Evolutionary conservation across 139 green algal species (phyloP).

Genomic region (Protoeuglena noctilucae): DNA sequence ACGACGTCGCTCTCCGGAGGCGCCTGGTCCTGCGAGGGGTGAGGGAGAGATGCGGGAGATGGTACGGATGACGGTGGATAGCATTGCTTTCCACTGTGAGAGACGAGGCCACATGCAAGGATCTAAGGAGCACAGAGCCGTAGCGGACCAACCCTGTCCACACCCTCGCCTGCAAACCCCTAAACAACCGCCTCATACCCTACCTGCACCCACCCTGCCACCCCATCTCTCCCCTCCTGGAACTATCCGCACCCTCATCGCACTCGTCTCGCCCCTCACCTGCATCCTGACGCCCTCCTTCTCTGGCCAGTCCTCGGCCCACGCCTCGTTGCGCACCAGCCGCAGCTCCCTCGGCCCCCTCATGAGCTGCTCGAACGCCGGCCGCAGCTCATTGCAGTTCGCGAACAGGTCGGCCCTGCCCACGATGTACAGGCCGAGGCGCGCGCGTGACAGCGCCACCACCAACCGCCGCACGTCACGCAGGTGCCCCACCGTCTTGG

Average conservation of each 20-base stretch:
- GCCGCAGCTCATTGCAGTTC: conserved; percentile 85
- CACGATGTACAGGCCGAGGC: conserved; percentile 95
- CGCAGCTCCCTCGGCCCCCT: conserved; percentile 53
- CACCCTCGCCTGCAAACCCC: no score
- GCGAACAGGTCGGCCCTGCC: conserved; percentile 52
- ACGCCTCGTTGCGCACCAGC: conserved; percentile 33
- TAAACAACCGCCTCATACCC: not conserved
- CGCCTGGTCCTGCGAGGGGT: no score
- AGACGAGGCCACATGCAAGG: no score
- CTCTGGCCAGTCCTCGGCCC: conserved; percentile 8
- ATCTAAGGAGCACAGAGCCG: no score
- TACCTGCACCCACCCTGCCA: not conserved
- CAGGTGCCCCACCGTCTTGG: conserved; percentile 75
- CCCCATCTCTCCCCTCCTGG: not conserved
- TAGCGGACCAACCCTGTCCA: no score
- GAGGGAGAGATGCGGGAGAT: no score
- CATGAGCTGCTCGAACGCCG: conserved; percentile 66
- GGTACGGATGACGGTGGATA: no score
- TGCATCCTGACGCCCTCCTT: not conserved
- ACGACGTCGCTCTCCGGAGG: no score
- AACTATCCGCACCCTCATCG: not conserved
- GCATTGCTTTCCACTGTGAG: no score
- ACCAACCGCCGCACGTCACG: conserved; percentile 86
- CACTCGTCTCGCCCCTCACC: not conserved
- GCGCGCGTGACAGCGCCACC: conserved; percentile 79